Base-by-base conservation (phyloP, 169 alveolate genomes). In the Cryptosporidium muris region DNA sequence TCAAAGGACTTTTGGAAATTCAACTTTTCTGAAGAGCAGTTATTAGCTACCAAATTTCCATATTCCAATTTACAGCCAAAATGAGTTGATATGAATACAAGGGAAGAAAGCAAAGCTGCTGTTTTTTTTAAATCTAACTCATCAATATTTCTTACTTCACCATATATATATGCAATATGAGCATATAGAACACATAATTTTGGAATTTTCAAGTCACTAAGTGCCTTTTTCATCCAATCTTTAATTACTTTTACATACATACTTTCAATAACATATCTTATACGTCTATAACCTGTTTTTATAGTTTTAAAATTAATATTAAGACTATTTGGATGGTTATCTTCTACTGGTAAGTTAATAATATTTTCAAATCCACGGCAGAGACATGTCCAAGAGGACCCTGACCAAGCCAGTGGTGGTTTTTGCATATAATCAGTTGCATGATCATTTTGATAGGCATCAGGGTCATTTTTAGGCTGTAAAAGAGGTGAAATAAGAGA, bases 51-150 rank as follows among this genome's bases (percentile, higher is more conserved):
- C 11, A 12, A 12, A 11, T 4, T 37, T n/a, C 64, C 25, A 16
- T 1, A 12, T 8, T 11, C 7, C 8, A 11, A 12, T 12, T 12
- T 1, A 25, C 25, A 25, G 25, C 25, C 25, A 25, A 25, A 88
- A 51, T 88, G 91, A 16, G 91, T 67, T 16, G 63, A 63, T 38
- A 88, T 14, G 49, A 88, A 88, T 25, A 88, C 81, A 36, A 81
- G 53, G 42, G 85, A 64, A 60, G 88, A 54, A 52, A 88, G 81
- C n/a, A 81, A 45, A 43, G 62, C 63, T 11, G 88, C 47, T 11
- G 81, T 80, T 2, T 80, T 36, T 36, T 65, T 53, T 37, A 43
- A 4, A n/a, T 65, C 58, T 7, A 88, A 52, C 6, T 88, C 91
- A 1, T 58, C 67, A 38, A 64, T 25, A 6, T 5, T 14, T 7